phyloP scores from a whole-genome alignment of 805 yeast genomes.

The Kazachstania taianensis region DNA sequence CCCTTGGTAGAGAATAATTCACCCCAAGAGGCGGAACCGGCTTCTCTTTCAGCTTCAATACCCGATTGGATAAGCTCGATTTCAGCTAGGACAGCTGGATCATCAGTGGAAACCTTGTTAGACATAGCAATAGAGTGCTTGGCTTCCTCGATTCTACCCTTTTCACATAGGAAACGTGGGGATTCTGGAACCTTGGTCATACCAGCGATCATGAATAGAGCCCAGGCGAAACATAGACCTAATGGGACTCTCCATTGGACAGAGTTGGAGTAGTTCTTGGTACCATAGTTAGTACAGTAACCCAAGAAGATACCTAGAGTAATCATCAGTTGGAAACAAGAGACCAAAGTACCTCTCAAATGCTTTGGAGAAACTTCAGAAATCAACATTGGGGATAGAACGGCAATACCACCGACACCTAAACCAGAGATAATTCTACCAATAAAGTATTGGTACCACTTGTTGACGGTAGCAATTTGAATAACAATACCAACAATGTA shows the following conservation, averaged over 20 bases:
- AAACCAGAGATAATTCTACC: conserved; percentile 56
- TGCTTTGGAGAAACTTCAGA: conserved; percentile 59
- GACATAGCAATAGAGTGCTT: conserved; percentile 41
- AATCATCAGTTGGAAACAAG: conserved; percentile 56
- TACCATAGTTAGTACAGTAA: conserved; percentile 61
- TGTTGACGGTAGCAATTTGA: conserved; percentile 43
- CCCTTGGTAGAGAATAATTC: conserved; percentile 58
- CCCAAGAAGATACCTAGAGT: conserved; percentile 63
- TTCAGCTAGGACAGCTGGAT: conserved; percentile 46
- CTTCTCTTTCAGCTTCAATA: conserved; percentile 46
- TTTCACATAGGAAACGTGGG: conserved; percentile 54
- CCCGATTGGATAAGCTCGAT: conserved; percentile 49
- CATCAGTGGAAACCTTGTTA: conserved; percentile 44
- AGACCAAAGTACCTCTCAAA: conserved; percentile 58
- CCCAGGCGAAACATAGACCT: conserved; percentile 43
- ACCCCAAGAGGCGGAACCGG: conserved; percentile 56
- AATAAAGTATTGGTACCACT: conserved; percentile 63
- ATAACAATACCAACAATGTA: conserved; percentile 59
- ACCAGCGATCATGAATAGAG: conserved; percentile 26
- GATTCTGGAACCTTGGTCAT: conserved; percentile 54
- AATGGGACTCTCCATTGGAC: conserved; percentile 67
- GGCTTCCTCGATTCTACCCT: conserved; percentile 49
- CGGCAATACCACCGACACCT: conserved; percentile 65
- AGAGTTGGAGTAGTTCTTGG: conserved; percentile 45
- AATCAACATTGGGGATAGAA: conserved; percentile 61